Conservation (phyloP, 1,284 basidiomycete genomes). For the Bjerkandera adusta region DNA sequence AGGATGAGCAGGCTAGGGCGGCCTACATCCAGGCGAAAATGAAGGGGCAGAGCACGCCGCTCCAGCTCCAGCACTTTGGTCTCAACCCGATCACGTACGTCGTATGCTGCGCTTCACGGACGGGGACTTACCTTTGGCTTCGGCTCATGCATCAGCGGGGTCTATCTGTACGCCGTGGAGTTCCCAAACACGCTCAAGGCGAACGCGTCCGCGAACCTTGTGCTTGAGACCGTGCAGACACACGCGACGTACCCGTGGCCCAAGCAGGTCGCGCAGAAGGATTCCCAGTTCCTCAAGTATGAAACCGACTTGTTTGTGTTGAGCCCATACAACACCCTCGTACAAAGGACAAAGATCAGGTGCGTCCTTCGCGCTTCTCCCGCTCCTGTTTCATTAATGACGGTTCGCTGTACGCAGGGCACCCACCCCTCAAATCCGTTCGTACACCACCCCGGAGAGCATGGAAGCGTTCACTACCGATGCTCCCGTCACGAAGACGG, state of each 20-base stretch:
- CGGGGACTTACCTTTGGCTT: not conserved
- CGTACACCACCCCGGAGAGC: slow-evolving; percentile 62
- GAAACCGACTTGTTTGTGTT: slow-evolving; percentile 73
- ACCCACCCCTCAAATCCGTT: slow-evolving; percentile 63
- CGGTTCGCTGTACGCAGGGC: too few species aligned
- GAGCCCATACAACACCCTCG: slow-evolving; percentile 79
- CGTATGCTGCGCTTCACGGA: slow-evolving; percentile 3
- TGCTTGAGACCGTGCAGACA: slow-evolving; percentile 73
- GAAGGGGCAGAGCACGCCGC: slow-evolving; percentile 63
- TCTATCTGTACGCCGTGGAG: slow-evolving; percentile 38
- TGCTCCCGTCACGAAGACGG: slow-evolving; percentile 67
- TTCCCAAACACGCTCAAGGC: slow-evolving; percentile 46
- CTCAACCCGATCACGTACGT: slow-evolving; percentile 51
- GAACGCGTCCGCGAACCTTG: slow-evolving; percentile 67
- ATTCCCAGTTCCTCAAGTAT: slow-evolving; percentile 83
- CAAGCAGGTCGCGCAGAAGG: slow-evolving; percentile 67
- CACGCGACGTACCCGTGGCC: slow-evolving; percentile 81
- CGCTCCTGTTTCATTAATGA: not conserved
- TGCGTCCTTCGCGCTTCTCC: slow-evolving; percentile 32
- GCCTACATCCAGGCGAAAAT: slow-evolving; percentile 80
- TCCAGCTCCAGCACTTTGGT: slow-evolving; percentile 52
- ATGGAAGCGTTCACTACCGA: slow-evolving; percentile 57
- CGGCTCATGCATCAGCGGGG: slow-evolving; percentile 28
- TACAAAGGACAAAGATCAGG: slow-evolving; percentile 86
- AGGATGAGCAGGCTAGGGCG: slow-evolving; percentile 61